Evolutionary conservation across 495 filamentous ascomycete species (phyloP), one percentile per base, ranked within the genome.

Genomic region (Barbatosphaeria neglecta): DNA sequence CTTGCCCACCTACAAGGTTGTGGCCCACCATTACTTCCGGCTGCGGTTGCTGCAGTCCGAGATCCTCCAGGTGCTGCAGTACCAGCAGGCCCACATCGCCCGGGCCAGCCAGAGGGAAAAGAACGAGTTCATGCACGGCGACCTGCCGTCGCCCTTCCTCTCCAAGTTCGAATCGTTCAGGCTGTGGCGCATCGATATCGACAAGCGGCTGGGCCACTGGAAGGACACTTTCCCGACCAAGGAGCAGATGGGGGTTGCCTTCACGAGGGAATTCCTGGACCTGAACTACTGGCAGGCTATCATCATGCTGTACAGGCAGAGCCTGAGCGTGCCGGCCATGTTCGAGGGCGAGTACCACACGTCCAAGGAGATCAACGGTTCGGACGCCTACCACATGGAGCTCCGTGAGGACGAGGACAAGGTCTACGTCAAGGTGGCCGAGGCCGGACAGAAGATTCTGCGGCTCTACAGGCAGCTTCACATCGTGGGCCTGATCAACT

Each of bases 271-370:
- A 41, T 90, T 96, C 51, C 68, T 96, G 6, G 87, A 95, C 49
- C 64, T 97, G 41, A 97, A 97, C 58, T 97, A 96, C 60, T 97
- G 89, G 87, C 90, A 97, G 62, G 86, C 88, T n/a, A 79, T 96
- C 45, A 93, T 97, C 51, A 86, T 94, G 86, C 76, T 97, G 3
- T 97, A 96, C 61, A 75, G 90, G 45, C 90, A 95, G 55, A 90
- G 86, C 57, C 67, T 97, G 41, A 86, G 84, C 17, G 86, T 90
- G n/a, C 90, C 90, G 11, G 78, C 83, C 4, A 74, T 85, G 47
- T 77, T 95, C 44, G 86, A 87, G 39, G 81, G 81, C 18, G 88
- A 95, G 63, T 72, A 85, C 37, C 78, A 77, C 37, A 82, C 81
- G 1, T 75, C 81, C 2, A 83, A 71, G 48, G 70, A 74, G 49